Evolutionary conservation across 2,329 filamentous ascomycete genomes (phyloP).

Genomic region (Coleophoma cylindrospora): DNA sequence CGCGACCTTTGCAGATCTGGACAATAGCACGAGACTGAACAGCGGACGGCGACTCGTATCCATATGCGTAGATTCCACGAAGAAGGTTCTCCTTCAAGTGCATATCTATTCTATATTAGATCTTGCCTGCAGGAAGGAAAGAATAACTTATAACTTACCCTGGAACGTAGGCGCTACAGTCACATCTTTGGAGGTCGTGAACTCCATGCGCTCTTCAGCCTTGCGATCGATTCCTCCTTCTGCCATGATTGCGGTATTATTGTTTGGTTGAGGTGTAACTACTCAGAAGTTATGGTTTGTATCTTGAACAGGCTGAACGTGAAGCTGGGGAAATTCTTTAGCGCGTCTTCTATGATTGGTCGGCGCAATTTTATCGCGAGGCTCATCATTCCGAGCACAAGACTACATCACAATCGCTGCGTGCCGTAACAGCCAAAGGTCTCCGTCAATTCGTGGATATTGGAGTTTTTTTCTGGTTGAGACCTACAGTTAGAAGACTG

Average conservation of each 20-base stretch:
- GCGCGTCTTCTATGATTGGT: constrained; percentile 16
- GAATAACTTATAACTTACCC: constrained; percentile 43
- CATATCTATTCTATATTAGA: background rate
- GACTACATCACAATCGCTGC: background rate
- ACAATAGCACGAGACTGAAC: constrained; percentile 98
- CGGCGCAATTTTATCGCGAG: constrained; percentile 8
- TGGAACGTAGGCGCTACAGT: constrained; percentile 91
- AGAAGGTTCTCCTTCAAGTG: constrained; percentile 73
- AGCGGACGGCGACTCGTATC: constrained; percentile 95
- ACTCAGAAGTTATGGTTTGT: background rate
- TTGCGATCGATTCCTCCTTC: constrained; percentile 81
- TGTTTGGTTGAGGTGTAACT: background rate
- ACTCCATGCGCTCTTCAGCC: constrained; percentile 95
- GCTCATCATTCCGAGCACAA: background rate
- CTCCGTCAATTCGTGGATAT: background rate
- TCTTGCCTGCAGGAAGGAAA: too few species aligned
- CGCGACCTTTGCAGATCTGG: constrained; percentile 97
- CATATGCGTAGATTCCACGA: constrained; percentile 96
- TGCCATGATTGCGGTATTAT: constrained; percentile 58
- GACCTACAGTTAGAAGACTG: too few species aligned
- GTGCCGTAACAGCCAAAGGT: background rate
- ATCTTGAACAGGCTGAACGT: constrained; percentile 1
- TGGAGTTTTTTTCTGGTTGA: background rate
- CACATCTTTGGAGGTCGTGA: constrained; percentile 96
- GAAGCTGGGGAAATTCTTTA: constrained; percentile 12